These are phyloP conservation scores for Tetradesmus obliquus DNA, from an alignment of 139 green algal species.

Conservation along the genomic window DNA sequence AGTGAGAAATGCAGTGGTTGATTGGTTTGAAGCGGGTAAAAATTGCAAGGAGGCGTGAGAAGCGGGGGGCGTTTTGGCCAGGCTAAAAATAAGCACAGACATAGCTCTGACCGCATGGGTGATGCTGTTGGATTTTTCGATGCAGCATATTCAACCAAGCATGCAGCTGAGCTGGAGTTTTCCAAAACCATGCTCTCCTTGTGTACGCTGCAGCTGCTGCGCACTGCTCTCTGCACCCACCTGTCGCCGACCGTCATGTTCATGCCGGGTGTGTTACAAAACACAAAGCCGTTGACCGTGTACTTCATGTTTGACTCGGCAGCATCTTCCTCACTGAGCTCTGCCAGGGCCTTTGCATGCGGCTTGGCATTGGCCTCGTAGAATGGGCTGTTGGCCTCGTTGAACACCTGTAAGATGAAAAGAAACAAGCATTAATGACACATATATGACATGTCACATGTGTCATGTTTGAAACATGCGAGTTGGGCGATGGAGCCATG, in stretches of 20 bases:
- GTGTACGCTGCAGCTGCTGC: background rate
- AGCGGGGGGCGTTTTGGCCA: background rate
- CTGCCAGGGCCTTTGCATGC: background rate
- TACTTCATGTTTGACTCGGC: slow-evolving; percentile 71
- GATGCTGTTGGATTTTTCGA: no score
- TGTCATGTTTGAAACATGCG: background rate
- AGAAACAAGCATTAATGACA: background rate
- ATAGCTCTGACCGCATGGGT: no score
- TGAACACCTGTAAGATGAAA: slow-evolving; percentile 48
- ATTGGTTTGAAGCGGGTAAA: background rate
- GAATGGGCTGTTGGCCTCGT: slow-evolving; percentile 59
- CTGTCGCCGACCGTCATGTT: slow-evolving; percentile 50
- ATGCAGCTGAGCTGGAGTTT: no score
- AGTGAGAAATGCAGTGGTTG: background rate
- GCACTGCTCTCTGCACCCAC: slow-evolving; percentile 23
- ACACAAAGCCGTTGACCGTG: slow-evolving; percentile 72
- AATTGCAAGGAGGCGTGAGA: background rate
- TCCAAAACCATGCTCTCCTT: no score
- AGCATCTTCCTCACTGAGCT: slow-evolving; percentile 37
- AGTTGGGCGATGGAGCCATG: no score
- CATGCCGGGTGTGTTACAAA: slow-evolving; percentile 64
- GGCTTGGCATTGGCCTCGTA: slow-evolving; percentile 42
- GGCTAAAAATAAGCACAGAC: no score
- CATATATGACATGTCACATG: background rate
- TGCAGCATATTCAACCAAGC: no score